Evolutionary conservation across 352 stramenopile species (phyloP), one percentile per base, ranked within the genome.

Genomic region (Phytopythium litorale): DNA sequence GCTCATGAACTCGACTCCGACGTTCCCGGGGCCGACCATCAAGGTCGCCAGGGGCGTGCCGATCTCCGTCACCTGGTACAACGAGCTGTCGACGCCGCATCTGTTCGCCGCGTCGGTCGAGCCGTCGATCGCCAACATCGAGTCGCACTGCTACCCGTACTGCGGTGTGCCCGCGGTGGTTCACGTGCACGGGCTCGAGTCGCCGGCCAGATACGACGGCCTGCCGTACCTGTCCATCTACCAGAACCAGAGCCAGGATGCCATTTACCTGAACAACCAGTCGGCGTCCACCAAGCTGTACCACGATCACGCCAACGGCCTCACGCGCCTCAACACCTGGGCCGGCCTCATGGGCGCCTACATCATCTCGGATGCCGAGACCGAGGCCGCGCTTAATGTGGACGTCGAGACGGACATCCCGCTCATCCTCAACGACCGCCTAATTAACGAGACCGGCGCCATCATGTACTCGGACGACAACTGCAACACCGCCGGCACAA

Each of bases 401-500:
- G 58, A 84, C 38, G 63, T 87, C 19, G 74, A 83, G 62, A 79
- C 71, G 2, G 79, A 91, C 55, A 77, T 89, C 42, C 74, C 79
- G 19, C 73, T 89, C 18, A 63, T 87, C 25, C 72, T 89, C 51
- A 67, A 58, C 8, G 82, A 88, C 56, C 67, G 71, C 1, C 60
- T 88, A 9, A 76, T 89, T 50, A 84, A 67, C 64, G 72, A 79
- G 12, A 75, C 65, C 19, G 79, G 81, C 16, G 67, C 66, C 33
- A 60, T 91, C 54, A 75, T 84, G 67, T 91, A 91, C 70, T 84
- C 81, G 63, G 77, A 87, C 35, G 79, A 87, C 57, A 84, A 78
- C 56, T 88, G 76, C 51, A 68, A 73, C 46, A 52, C 15, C 60
- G 71, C 2, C 63, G 64, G 9, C 66, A 67, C 46, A 32, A 88